These are phyloP conservation scores for Pseudoturritis turrita DNA, from an alignment of 345 rosid species.

Conservation along the genomic window DNA sequence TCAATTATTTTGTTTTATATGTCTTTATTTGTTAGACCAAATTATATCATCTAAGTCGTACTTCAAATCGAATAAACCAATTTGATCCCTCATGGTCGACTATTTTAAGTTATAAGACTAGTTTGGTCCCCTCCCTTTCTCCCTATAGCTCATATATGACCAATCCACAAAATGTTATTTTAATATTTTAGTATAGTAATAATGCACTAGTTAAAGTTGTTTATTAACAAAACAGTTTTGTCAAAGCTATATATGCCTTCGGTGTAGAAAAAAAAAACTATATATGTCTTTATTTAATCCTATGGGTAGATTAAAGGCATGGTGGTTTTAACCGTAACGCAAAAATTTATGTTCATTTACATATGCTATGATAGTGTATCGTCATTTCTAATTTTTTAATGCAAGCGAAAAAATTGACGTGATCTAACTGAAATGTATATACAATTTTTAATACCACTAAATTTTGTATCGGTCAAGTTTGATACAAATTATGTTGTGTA, in stretches of 20 bases:
- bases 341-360: background rate
- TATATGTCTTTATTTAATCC: background rate
- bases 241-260: background rate
- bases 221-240: background rate
- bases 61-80: slow-evolving; percentile 15
- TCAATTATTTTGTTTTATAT: slow-evolving; percentile 21
- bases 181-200: background rate
- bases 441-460: too few species aligned
- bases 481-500: background rate
- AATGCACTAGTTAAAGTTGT: background rate
- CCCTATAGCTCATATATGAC: background rate
- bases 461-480: background rate
- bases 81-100: slow-evolving; percentile 13
- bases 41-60: slow-evolving; percentile 13
- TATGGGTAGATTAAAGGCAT: background rate
- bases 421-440: background rate
- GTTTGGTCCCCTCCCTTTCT: background rate
- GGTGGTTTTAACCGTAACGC: background rate
- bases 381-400: background rate
- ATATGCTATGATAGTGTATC: background rate
- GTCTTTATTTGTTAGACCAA: slow-evolving; percentile 13
- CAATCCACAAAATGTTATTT: background rate
- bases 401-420: background rate
- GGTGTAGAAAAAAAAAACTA: too few species aligned
- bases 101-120: slow-evolving; percentile 1